Evolutionary conservation across 1,284 basidiomycete species (phyloP), one percentile per base, ranked within the genome.

Genomic region (Afroboletus lepidellus): DNA sequence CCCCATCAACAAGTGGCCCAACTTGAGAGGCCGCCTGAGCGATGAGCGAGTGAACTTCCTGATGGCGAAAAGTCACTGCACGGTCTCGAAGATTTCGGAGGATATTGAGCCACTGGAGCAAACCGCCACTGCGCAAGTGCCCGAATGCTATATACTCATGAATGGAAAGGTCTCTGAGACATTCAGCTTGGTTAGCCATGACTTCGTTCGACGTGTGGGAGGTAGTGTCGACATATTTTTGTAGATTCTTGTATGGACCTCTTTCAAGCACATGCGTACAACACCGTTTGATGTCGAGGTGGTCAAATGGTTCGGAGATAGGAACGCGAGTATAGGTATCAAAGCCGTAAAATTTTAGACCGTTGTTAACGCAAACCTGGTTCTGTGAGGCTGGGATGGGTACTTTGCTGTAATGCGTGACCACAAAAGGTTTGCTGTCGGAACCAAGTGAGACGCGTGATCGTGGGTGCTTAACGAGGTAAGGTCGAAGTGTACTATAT

Each of bases 91-190:
- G 51, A 53, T 76, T 76, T 25, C 73, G 66, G 5, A 70, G 55
- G 13, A 81, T 72, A 50, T 80, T 81, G 21, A 75, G 55, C 78
- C 78, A 81, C 43, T 81, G 79, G 0, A 80, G 54, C 1, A 57
- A 56, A 3, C 63, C 57, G 1, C 80, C 78, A 23, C 73, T 71
- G 1, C 79, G 74, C 33, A 81, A 52, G 30, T 64, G 62, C 0
- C 72, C 72, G 41, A 76, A 79, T 0, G 74, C 67, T 3, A 73
- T 58, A 27, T 69, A 75, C 51, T 81, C 78, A 20, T 79, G 75
- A 2, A 75, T 51, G 8, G 57, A 67, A 3, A 80, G 54, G 24
- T 46, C 44, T 27, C 13, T 27, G 23, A 27, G 24, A 13, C 44
- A 46, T 11, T 46, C 44, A 0, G 8, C 18, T 29, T 46, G 44